Evolutionary conservation across 2,329 filamentous ascomycete genomes (phyloP).

Genomic region (Cladosporium sphaerospermum): DNA sequence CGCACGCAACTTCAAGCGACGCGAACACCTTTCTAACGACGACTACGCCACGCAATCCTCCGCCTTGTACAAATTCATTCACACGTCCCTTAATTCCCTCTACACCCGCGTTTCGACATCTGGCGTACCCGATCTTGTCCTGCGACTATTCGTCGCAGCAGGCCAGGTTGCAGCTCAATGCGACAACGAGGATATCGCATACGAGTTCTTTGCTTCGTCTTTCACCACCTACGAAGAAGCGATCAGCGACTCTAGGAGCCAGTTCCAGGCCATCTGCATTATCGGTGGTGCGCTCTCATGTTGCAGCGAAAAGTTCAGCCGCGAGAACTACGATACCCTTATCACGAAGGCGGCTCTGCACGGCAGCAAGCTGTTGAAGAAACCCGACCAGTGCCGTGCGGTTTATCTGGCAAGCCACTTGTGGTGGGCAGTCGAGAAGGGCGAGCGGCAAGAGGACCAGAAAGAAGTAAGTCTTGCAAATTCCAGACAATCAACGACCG

Average conservation of each 20-base stretch:
- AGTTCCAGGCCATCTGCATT: conserved; percentile 96
- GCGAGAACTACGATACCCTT: conserved; percentile 96
- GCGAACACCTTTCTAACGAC: conserved; percentile 78
- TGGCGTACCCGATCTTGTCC: conserved; percentile 76
- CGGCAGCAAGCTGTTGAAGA: conserved; percentile 92
- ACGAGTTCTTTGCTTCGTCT: conserved; percentile 96
- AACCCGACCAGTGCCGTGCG: conserved; percentile 94
- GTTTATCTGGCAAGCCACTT: conserved; percentile 95
- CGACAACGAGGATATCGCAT: conserved; percentile 90
- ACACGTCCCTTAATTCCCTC: conserved; percentile 76
- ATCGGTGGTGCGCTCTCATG: conserved; percentile 85
- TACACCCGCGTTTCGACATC: conserved; percentile 70
- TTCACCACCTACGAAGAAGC: conserved; percentile 98
- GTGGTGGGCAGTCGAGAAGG: conserved; percentile 91
- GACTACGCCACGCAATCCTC: conserved; percentile 69
- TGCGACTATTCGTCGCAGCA: conserved; percentile 84
- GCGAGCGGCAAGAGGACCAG: conserved; percentile 60
- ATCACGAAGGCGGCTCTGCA: conserved; percentile 97
- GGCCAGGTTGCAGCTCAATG: conserved; percentile 89
- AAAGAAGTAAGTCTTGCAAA: conserved; percentile 22
- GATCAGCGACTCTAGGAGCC: conserved; percentile 88
- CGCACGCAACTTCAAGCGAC: conserved; percentile 77
- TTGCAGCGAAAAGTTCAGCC: conserved; percentile 74
- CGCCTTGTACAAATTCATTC: conserved; percentile 90
- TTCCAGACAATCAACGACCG: neutral